Conservation (phyloP, 305 asterid genomes). For the Euphrasia arctica region DNA sequence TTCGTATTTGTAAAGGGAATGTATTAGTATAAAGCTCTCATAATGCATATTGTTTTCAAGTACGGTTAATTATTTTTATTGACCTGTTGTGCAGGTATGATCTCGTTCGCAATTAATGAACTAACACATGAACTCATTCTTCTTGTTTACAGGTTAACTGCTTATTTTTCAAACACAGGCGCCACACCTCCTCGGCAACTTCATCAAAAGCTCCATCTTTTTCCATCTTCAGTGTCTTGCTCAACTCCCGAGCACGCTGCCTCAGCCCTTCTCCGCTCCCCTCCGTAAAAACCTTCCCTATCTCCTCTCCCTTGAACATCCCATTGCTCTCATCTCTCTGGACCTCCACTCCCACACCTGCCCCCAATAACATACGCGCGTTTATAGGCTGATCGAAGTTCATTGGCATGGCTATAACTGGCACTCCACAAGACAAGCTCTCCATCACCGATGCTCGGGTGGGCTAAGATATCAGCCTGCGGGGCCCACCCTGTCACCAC, state of each 20-base stretch:
- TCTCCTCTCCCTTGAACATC: conserved; percentile 24
- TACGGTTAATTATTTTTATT: neutral
- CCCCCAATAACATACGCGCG: conserved; percentile 26
- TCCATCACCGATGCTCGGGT: conserved; percentile 29
- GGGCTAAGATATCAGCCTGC: conserved; percentile 28
- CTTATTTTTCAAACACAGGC: conserved; percentile 21
- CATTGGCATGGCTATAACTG: conserved; percentile 39
- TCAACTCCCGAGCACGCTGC: conserved; percentile 25
- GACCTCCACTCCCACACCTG: conserved; percentile 31
- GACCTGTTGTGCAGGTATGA: conserved; percentile 50
- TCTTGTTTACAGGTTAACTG: neutral
- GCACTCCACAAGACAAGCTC: conserved; percentile 36
- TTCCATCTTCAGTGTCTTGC: conserved; percentile 27
- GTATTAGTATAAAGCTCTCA: neutral
- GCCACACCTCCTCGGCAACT: conserved; percentile 30
- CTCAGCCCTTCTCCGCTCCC: conserved; percentile 26
- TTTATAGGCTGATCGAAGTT: conserved; percentile 35
- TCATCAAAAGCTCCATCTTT: conserved; percentile 31
- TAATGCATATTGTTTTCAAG: conserved; percentile 8
- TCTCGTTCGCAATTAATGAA: conserved; percentile 54
- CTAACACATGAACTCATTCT: neutral
- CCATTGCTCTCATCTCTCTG: conserved; percentile 3
- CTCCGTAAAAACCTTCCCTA: conserved; percentile 26
- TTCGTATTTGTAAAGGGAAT: neutral
- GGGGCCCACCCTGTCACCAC: conserved; percentile 37